Evolutionary conservation across 2,329 filamentous ascomycete genomes (phyloP).

Genomic region (Ophiostoma pallidulum): DNA sequence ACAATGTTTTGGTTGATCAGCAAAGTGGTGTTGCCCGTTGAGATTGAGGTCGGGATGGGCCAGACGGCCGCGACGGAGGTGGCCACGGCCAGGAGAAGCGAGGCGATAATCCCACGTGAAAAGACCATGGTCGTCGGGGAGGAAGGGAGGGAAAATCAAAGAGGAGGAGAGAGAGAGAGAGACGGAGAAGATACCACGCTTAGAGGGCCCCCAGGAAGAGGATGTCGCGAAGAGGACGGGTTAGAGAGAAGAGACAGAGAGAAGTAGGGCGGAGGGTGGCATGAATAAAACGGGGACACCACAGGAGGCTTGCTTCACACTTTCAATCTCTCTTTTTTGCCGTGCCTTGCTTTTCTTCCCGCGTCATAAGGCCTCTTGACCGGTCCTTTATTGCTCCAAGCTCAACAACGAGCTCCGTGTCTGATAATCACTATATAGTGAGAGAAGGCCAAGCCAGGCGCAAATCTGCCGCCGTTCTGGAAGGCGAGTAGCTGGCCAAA

Average conservation of each 20-base stretch:
- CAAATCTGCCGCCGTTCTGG: neutral
- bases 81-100: slow-evolving; percentile 31
- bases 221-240: neutral
- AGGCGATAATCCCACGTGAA: slow-evolving; percentile 23
- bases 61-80: slow-evolving; percentile 44
- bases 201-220: too few species aligned
- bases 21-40: slow-evolving; percentile 42
- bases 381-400: neutral
- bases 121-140: slow-evolving; percentile 18
- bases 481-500: neutral
- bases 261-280: too few species aligned
- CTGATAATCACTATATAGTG: slow-evolving; percentile 3
- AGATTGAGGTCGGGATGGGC: slow-evolving; percentile 44
- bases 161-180: neutral
- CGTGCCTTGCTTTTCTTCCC: neutral
- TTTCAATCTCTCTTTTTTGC: neutral
- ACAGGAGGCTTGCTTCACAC: too few species aligned
- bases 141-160: neutral
- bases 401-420: too few species aligned
- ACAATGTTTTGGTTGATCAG: slow-evolving; percentile 43
- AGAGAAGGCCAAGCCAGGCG: neutral
- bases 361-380: neutral
- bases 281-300: slow-evolving; percentile 1
- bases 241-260: neutral
- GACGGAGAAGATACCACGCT: neutral